phyloP scores from a whole-genome alignment of 176 grass and related monocot genomes.

The Elymus sibiricus region DNA sequence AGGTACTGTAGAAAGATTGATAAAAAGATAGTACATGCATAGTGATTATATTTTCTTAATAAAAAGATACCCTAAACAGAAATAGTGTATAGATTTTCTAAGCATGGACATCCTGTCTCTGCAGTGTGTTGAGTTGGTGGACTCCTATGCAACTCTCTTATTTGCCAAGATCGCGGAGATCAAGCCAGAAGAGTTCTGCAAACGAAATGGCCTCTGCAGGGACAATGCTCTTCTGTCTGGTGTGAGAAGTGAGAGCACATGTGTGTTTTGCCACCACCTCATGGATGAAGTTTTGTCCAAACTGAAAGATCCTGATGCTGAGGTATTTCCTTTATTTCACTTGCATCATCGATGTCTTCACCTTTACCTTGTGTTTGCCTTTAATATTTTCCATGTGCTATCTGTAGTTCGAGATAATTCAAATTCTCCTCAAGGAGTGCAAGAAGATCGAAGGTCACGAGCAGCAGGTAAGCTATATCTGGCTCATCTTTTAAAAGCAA shows the following conservation, averaged over 20 bases:
- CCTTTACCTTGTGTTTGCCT: background rate
- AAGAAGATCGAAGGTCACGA: conserved; percentile 68
- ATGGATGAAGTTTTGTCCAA: conserved; percentile 59
- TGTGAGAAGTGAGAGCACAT: conserved; percentile 46
- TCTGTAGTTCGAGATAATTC: conserved; percentile 68
- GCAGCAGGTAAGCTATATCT: conserved; percentile 58
- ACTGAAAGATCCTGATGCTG: conserved; percentile 77
- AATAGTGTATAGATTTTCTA: background rate
- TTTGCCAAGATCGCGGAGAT: conserved; percentile 61
- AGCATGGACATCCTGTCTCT: background rate
- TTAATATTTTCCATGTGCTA: background rate
- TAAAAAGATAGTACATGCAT: background rate
- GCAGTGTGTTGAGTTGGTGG: conserved; percentile 72
- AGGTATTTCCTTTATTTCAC: conserved; percentile 45
- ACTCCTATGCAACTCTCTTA: conserved; percentile 71
- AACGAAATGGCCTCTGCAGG: conserved; percentile 66
- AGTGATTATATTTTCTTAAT: background rate
- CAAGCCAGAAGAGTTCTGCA: conserved; percentile 70
- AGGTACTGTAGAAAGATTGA: background rate
- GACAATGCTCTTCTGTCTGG: conserved; percentile 12
- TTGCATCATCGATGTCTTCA: background rate
- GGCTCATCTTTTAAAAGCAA: background rate
- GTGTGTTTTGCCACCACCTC: conserved; percentile 58
- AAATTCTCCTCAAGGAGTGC: conserved; percentile 87
- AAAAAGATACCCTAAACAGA: background rate